phyloP scores from a whole-genome alignment of 2,329 filamentous ascomycete species.

The Phyllosticta paracitricarpa region DNA sequence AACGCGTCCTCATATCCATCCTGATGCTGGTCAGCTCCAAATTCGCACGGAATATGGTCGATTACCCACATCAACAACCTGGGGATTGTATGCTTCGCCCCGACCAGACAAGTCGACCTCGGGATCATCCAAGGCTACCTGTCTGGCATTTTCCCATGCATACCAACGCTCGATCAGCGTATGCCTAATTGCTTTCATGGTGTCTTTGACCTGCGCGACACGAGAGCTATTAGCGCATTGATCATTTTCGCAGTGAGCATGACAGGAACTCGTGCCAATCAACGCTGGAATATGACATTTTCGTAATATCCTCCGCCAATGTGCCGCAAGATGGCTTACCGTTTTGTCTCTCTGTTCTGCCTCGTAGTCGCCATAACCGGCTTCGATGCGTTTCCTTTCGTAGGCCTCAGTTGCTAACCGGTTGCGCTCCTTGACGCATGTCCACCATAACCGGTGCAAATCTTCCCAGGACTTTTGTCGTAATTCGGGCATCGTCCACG shows the following conservation, averaged over 20 bases:
- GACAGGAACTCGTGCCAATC: not conserved
- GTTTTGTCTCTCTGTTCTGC: slow-evolving; percentile 50
- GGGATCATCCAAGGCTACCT: slow-evolving; percentile 21
- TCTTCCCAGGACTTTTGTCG: slow-evolving; percentile 89
- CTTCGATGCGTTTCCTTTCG: slow-evolving; percentile 57
- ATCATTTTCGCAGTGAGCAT: not conserved
- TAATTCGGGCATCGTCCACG: slow-evolving; percentile 79
- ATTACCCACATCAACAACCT: slow-evolving; percentile 3
- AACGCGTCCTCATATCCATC: not conserved
- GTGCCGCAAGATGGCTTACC: slow-evolving; percentile 44
- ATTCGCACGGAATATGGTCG: not conserved
- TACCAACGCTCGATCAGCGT: slow-evolving; percentile 81
- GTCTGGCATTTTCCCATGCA: slow-evolving; percentile 67
- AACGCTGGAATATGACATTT: slow-evolving; percentile 1
- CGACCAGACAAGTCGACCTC: slow-evolving; percentile 48
- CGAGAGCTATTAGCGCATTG: not conserved
- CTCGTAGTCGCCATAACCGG: slow-evolving; percentile 67
- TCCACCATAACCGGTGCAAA: slow-evolving; percentile 87
- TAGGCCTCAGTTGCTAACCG: slow-evolving; percentile 66
- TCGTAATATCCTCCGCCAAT: not conserved
- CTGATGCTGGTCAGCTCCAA: not conserved
- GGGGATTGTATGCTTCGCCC: not conserved
- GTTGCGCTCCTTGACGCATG: slow-evolving; percentile 85
- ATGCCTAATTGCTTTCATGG: slow-evolving; percentile 75
- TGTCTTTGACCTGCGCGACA: slow-evolving; percentile 55